These are phyloP conservation scores for Aspergillus candidus DNA, from an alignment of 2,329 filamentous ascomycete genomes.

Conservation along the genomic window DNA sequence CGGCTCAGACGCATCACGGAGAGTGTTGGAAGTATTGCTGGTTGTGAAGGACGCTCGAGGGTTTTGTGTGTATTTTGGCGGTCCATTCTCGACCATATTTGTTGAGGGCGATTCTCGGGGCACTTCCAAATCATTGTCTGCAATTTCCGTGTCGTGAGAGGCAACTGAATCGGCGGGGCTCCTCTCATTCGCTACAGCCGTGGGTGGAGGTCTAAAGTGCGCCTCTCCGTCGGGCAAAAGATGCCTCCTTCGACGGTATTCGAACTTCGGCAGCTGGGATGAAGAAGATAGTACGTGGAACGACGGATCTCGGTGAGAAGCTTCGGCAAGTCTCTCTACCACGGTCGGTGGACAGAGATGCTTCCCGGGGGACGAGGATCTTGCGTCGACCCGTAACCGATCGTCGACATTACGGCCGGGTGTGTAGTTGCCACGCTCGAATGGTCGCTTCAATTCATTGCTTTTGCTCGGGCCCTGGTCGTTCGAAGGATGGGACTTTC, in stretches of 20 bases:
- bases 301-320: slow-evolving; percentile 11
- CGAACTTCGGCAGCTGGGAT: slow-evolving; percentile 35
- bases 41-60: slow-evolving; percentile 3
- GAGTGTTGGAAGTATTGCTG: slow-evolving; percentile 13
- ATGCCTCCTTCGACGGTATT: slow-evolving; percentile 28
- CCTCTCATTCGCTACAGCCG: background rate
- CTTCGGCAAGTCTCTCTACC: too few relatives aligned
- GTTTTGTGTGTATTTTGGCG: background rate
- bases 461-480: too few relatives aligned
- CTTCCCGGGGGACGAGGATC: background rate
- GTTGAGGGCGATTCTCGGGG: background rate
- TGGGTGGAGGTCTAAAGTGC: slow-evolving; percentile 5
- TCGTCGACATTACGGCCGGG: too few relatives aligned
- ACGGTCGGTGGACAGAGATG: background rate
- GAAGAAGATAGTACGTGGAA: slow-evolving; percentile 30
- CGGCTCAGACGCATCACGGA: slow-evolving; percentile 11
- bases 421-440: too few relatives aligned
- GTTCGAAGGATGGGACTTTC: background rate
- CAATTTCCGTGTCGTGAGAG: background rate
- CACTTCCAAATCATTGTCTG: background rate
- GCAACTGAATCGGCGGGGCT: background rate
- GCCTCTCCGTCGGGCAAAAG: slow-evolving; percentile 4
- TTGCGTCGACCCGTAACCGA: too few relatives aligned
- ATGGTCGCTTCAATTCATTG: too few relatives aligned
- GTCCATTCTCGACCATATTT: background rate